These are phyloP conservation scores for Hordeum pubiflorum DNA, from an alignment of 202 grass and related monocot species.

Conservation along the genomic window DNA sequence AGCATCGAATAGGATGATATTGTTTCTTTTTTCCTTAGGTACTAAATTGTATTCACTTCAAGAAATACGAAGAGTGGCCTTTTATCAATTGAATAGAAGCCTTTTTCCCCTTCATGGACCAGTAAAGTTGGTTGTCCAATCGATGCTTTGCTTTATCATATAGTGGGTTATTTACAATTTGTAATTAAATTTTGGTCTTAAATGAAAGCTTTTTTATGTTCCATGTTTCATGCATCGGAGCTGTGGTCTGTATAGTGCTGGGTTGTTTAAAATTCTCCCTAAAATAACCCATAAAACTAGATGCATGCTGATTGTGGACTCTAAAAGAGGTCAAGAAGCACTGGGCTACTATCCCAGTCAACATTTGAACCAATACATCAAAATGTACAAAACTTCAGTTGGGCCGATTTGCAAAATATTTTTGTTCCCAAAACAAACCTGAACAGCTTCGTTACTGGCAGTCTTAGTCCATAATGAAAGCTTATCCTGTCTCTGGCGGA, in stretches of 20 bases:
- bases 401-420: neutral
- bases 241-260: neutral
- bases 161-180: neutral
- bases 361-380: neutral
- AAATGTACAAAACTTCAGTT: neutral
- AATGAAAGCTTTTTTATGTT: neutral
- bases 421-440: conserved; percentile 48
- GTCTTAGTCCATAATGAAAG: conserved; percentile 90
- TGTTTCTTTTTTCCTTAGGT: neutral
- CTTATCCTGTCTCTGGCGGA: conserved; percentile 79
- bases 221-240: neutral
- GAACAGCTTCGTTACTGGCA: conserved; percentile 98
- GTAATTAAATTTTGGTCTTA: neutral
- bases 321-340: neutral
- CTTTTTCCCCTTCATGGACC: neutral
- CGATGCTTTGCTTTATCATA: neutral
- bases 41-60: neutral
- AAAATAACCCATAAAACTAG: neutral
- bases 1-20: neutral
- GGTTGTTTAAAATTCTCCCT: neutral
- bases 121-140: neutral
- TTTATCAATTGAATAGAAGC: neutral
- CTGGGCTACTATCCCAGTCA: neutral
- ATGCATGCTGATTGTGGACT: neutral
- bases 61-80: neutral